A percentile compares a stretch with the other conserved stretches of the same genome.
Conservation (phyloP, 2,329 filamentous ascomycete genomes). For the Lecanicillium sp. region DNA sequence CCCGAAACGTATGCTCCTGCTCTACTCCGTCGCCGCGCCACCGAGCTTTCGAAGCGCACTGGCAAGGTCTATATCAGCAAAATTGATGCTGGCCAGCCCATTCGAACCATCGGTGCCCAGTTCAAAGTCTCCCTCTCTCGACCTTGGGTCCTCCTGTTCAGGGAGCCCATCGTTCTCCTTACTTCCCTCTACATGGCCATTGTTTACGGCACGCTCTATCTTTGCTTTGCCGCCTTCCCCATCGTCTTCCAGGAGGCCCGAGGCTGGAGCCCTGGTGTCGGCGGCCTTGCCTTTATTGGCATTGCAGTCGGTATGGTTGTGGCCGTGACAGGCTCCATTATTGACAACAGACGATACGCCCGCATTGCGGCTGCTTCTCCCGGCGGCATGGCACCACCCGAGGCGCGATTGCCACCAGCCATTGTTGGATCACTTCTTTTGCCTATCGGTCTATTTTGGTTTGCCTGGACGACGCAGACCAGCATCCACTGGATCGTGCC, state of each 20-base stretch:
- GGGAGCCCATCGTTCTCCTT: slow-evolving; percentile 58
- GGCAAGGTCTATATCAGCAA: slow-evolving; percentile 48
- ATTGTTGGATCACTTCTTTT: slow-evolving; percentile 51
- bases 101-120: slow-evolving; percentile 33
- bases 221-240: slow-evolving; percentile 46
- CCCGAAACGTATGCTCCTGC: slow-evolving; percentile 54
- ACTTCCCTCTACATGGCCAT: slow-evolving; percentile 57
- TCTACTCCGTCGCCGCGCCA: slow-evolving; percentile 44
- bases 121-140: slow-evolving; percentile 50
- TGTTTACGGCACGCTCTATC: slow-evolving; percentile 45
- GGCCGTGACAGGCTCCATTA: slow-evolving; percentile 44
- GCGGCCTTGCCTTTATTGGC: slow-evolving; percentile 55
- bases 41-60: slow-evolving; percentile 39
- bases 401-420: slow-evolving; percentile 51
- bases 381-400: slow-evolving; percentile 52
- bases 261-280: slow-evolving; percentile 50
- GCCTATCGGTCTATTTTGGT: slow-evolving; percentile 56
- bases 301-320: slow-evolving; percentile 54
- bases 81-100: slow-evolving; percentile 34
- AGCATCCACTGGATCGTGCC: slow-evolving; percentile 50
- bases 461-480: slow-evolving; percentile 54
- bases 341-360: slow-evolving; percentile 46
- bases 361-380: slow-evolving; percentile 30
- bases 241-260: slow-evolving; percentile 53
- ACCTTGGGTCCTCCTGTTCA: slow-evolving; percentile 57